A percentile compares a stretch with the other conserved stretches of the same genome.
phyloP scores from a whole-genome alignment of 768 basidiomycete genomes.

The Lentinula guzmanii region DNA sequence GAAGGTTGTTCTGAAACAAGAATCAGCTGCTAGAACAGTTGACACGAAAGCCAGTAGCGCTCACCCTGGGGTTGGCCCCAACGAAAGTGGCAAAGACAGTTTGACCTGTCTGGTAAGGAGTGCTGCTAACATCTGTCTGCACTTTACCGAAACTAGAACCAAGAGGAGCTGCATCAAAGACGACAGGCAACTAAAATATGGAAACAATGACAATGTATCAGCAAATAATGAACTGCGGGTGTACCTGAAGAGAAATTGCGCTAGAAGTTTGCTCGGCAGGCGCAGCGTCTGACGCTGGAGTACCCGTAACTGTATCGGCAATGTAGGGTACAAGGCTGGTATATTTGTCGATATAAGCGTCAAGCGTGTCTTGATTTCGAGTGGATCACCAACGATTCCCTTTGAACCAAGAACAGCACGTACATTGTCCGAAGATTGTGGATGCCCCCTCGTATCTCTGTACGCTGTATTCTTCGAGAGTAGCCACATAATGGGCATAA shows the following conservation, averaged over 20 bases:
- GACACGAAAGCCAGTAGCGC: slow-evolving; percentile 14
- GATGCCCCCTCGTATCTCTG: slow-evolving; percentile 83
- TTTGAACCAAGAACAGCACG: slow-evolving; percentile 17
- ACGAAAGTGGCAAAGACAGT: slow-evolving; percentile 61
- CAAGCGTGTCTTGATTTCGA: slow-evolving; percentile 39
- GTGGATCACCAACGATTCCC: not conserved
- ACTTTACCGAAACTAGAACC: slow-evolving; percentile 60
- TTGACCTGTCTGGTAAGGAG: slow-evolving; percentile 49
- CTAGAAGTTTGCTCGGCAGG: slow-evolving; percentile 58
- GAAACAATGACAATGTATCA: not conserved
- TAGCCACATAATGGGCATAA: slow-evolving; percentile 71
- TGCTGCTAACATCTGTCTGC: slow-evolving; percentile 43
- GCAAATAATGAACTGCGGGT: not conserved
- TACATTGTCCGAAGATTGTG: slow-evolving; percentile 71
- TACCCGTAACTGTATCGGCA: slow-evolving; percentile 33
- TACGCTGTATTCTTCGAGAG: slow-evolving; percentile 64
- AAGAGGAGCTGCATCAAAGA: slow-evolving; percentile 52
- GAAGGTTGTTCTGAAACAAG: slow-evolving; percentile 60
- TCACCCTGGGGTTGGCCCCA: slow-evolving; percentile 72
- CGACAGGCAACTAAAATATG: slow-evolving; percentile 46
- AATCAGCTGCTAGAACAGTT: not conserved
- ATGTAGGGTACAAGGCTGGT: slow-evolving; percentile 59
- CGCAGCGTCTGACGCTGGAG: slow-evolving; percentile 57
- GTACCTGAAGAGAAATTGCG: slow-evolving; percentile 64
- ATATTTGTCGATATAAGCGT: slow-evolving; percentile 77